Evolutionary conservation across 129 eudicot species (phyloP), one percentile per base, ranked within the genome.

Genomic region (Ambrosia artemisiifolia): DNA sequence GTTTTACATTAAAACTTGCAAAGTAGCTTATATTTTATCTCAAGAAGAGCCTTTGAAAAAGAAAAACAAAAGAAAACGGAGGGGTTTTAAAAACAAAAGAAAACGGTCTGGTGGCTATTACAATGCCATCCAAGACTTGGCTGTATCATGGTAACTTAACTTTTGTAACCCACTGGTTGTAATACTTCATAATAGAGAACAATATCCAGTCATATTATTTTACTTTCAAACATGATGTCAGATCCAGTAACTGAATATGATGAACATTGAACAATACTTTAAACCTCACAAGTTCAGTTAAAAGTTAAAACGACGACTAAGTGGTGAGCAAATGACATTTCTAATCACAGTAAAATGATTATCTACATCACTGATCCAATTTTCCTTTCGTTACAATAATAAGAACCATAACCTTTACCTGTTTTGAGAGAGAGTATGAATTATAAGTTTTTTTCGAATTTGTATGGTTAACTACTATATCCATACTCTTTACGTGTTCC

Each of bases 321-420:
- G n/a, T n/a, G n/a, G n/a, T n/a, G n/a, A n/a, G n/a, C n/a, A n/a
- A 65, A 65, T 42, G 71, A 3, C 17, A 5, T 46, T 14, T 67
- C 43, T 46, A 47, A 17, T 67, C 72, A 67, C 30, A 46, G 72
- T n/a, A n/a, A n/a, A n/a, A n/a, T n/a, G n/a, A n/a, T n/a, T n/a
- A n/a, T 67, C 43, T n/a, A 67, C 28, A 8, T 44, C 6, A 24
- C 28, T 40, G 44, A 17, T 17, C 0, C 60, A 53, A 7, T 8
- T 53, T 53, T 17, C 30, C 11, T 53, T 53, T 1, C 4, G 32
- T 6, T 53, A 7, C 59, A 53, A 4, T 17, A 17, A 17, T 16
- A 16, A 20, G 17, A 53, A 3, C 30, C n/a, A n/a, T 53, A 2
- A 8, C 30, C 11, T 7, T 53, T 8, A 53, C 60, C 28, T 17